Conservation (phyloP, 108 stramenopile genomes). For the Cyclostephanos tholiformis region DNA sequence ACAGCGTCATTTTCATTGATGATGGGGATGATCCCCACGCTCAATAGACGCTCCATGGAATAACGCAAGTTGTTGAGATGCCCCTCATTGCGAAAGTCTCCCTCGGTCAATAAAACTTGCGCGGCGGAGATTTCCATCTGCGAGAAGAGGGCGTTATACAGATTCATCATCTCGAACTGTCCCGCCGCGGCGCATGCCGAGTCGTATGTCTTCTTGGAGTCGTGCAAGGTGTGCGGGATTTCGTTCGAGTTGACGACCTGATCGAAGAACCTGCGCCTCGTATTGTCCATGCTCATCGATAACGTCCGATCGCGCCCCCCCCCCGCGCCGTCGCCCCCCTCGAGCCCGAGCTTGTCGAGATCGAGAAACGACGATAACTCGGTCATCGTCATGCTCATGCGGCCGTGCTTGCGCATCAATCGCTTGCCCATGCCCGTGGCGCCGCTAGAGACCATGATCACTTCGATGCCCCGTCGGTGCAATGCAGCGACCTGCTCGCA, state of each 20-base stretch:
- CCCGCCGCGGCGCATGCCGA: conserved; percentile 97
- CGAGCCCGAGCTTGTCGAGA: background rate
- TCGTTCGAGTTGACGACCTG: conserved; percentile 49
- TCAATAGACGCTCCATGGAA: conserved; percentile 82
- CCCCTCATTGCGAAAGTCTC: conserved; percentile 78
- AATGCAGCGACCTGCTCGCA: conserved; percentile 90
- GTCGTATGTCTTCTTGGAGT: conserved; percentile 87
- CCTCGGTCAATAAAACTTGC: conserved; percentile 90
- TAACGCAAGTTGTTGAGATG: conserved; percentile 81
- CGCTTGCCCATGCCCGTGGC: conserved; percentile 90
- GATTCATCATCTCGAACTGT: conserved; percentile 97
- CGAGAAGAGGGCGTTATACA: conserved; percentile 88
- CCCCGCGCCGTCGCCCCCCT: background rate
- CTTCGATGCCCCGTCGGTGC: conserved; percentile 66
- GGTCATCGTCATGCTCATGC: conserved; percentile 64
- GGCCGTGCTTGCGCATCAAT: conserved; percentile 68
- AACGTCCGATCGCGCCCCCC: conserved; percentile 11
- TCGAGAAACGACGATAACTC: conserved; percentile 43
- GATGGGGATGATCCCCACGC: conserved; percentile 93
- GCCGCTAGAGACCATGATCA: conserved; percentile 82
- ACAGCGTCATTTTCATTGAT: conserved; percentile 99
- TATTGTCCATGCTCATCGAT: conserved; percentile 16
- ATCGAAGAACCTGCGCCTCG: conserved; percentile 43
- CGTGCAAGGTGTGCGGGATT: conserved; percentile 60
- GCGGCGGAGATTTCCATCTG: conserved; percentile 86